phyloP scores from a whole-genome alignment of 2,329 filamentous ascomycete genomes.

The Xylariaceae sp. region DNA sequence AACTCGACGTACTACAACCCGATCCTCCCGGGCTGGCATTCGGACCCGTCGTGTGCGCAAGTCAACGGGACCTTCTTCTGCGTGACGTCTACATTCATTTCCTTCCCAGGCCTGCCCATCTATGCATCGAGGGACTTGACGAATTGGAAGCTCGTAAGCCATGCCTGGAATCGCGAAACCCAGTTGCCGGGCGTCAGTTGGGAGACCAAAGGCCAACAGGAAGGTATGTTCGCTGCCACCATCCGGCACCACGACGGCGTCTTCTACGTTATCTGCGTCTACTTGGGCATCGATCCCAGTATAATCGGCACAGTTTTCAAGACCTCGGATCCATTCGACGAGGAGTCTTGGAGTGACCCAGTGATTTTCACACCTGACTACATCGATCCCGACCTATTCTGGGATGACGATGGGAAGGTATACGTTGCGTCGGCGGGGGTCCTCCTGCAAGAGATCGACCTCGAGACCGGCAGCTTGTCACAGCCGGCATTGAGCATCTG shows the following conservation, averaged over 20 bases:
- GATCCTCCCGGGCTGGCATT: conserved; percentile 40
- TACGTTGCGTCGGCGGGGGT: too few relatives aligned
- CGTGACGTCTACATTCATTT: conserved; percentile 38
- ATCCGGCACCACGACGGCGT: conserved; percentile 36
- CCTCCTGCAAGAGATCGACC: too few relatives aligned
- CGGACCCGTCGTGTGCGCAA: conserved; percentile 40
- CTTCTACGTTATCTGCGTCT: conserved; percentile 44
- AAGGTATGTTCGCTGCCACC: conserved; percentile 46
- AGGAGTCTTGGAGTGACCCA: conserved; percentile 42
- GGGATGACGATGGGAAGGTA: conserved; percentile 50
- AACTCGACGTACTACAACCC: conserved; percentile 35
- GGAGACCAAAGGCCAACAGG: too few relatives aligned
- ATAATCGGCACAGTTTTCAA: conserved; percentile 42
- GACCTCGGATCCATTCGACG: conserved; percentile 37
- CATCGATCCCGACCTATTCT: conserved; percentile 52
- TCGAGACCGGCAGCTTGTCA: conserved; percentile 36
- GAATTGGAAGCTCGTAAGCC: conserved; percentile 33
- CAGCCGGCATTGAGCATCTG: conserved; percentile 40
- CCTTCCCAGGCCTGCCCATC: conserved; percentile 40
- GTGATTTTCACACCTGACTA: conserved; percentile 44
- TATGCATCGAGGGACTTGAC: conserved; percentile 39
- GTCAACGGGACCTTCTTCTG: conserved; percentile 40
- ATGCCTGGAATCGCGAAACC: conserved; percentile 22
- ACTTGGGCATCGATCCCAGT: too few relatives aligned
- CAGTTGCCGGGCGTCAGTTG: conserved; percentile 24